Percentiles rank a stretch among this genome's conserved stretches.
Evolutionary conservation across 257 asterid genomes (phyloP).

Genomic region (Apocynum venetum): DNA sequence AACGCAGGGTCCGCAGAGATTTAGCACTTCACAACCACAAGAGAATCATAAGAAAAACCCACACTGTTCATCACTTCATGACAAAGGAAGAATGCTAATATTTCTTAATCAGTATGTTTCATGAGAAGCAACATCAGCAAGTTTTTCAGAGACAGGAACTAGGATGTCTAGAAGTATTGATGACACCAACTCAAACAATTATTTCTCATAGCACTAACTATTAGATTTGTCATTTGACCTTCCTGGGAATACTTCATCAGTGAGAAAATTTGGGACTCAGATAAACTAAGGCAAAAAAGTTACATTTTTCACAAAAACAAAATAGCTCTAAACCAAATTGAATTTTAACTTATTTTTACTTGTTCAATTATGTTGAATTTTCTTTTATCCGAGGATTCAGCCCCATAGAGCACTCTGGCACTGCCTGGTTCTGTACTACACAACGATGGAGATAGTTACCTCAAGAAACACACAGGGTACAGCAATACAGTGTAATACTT

Average conservation of each 20-base stretch:
- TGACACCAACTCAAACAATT: not conserved
- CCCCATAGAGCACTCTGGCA: not conserved
- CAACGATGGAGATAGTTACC: not conserved
- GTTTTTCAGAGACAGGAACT: not conserved
- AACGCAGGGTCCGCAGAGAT: constrained; percentile 46
- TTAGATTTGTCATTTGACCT: not conserved
- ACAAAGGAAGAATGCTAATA: not conserved
- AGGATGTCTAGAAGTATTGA: not conserved
- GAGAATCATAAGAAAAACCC: constrained; percentile 9
- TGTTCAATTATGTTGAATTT: not conserved
- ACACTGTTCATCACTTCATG: not conserved
- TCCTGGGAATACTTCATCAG: not conserved
- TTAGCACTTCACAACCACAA: constrained; percentile 59
- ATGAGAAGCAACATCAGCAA: not conserved
- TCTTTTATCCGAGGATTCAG: not conserved
- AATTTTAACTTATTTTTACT: not conserved
- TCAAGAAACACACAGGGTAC: not conserved
- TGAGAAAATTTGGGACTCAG: not conserved
- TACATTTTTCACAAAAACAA: not conserved
- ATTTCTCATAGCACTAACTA: not conserved
- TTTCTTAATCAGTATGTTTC: not conserved
- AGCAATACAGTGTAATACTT: not conserved
- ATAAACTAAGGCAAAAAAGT: not conserved
- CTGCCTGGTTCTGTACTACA: not conserved
- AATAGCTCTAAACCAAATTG: not conserved